Conservation (phyloP, 306 rosid genomes). For the Herpetospermum pedunculosum region DNA sequence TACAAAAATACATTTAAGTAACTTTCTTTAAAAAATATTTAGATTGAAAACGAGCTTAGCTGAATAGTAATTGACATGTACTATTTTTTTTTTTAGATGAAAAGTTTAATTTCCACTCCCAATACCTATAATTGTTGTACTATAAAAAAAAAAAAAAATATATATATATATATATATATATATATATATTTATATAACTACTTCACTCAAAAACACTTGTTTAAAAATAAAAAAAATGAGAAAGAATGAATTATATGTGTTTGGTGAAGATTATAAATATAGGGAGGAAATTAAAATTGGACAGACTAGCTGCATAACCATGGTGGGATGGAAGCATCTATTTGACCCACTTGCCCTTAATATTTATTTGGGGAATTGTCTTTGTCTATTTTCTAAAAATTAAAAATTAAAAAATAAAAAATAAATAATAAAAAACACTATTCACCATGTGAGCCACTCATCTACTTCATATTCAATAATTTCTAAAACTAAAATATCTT, state of each 20-base stretch:
- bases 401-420: background rate
- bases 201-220: too few relatives aligned
- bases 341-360: background rate
- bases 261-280: background rate
- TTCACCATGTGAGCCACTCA: slow-evolving; percentile 12
- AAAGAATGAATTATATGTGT: background rate
- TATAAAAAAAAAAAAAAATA: too few relatives aligned
- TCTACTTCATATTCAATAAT: background rate
- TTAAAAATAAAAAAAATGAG: background rate
- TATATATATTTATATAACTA: too few relatives aligned
- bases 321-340: slow-evolving; percentile 5
- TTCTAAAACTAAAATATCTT: background rate
- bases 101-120: too few relatives aligned
- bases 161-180: too few relatives aligned
- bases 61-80: too few relatives aligned
- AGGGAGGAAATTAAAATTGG: background rate
- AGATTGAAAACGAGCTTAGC: too few relatives aligned
- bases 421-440: background rate
- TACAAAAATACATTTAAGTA: too few relatives aligned
- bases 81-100: too few relatives aligned
- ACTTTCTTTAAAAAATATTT: too few relatives aligned
- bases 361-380: background rate
- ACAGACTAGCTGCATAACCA: background rate
- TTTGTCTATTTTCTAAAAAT: background rate
- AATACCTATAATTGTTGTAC: too few relatives aligned